Evolutionary conservation across 352 stramenopile genomes (phyloP).

Genomic region (Phytophthora hybrid): DNA sequence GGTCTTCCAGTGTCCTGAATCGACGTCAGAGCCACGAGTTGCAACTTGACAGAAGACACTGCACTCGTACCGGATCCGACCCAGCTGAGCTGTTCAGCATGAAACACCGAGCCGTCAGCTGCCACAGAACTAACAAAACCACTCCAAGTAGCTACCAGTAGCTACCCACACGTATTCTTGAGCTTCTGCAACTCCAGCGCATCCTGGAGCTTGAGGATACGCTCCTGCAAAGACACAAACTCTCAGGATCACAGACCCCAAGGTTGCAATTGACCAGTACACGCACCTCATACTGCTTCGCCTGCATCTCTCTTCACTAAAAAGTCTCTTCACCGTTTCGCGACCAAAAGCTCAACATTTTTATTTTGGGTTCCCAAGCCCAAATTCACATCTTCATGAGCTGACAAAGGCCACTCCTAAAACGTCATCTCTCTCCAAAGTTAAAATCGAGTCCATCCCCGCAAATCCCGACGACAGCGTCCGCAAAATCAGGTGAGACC

Average conservation of each 20-base stretch:
- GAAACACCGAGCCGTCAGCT: not conserved
- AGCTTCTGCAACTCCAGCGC: constrained; percentile 82
- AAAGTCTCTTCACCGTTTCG: not conserved
- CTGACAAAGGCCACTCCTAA: not conserved
- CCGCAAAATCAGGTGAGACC: not conserved
- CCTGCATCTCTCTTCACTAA: constrained; percentile 52
- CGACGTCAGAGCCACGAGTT: not conserved
- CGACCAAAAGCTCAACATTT: not conserved
- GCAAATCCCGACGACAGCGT: not conserved
- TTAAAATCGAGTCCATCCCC: not conserved
- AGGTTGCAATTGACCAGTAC: not conserved
- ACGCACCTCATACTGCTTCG: constrained; percentile 70
- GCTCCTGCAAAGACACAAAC: constrained; percentile 47
- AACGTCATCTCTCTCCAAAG: not conserved
- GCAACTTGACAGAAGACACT: not conserved
- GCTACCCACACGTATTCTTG: constrained; percentile 74
- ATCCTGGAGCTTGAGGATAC: constrained; percentile 84
- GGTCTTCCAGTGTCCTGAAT: constrained; percentile 62
- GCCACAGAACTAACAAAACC: not conserved
- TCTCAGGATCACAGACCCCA: not conserved
- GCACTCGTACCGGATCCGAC: constrained; percentile 56
- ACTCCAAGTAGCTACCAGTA: not conserved
- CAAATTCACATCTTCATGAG: not conserved
- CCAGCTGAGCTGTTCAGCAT: constrained; percentile 58
- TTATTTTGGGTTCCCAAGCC: too few relatives aligned